Percentiles rank a stretch among this genome's conserved stretches.
phyloP scores from a whole-genome alignment of 352 stramenopile genomes.

The Peronospora destructor region DNA sequence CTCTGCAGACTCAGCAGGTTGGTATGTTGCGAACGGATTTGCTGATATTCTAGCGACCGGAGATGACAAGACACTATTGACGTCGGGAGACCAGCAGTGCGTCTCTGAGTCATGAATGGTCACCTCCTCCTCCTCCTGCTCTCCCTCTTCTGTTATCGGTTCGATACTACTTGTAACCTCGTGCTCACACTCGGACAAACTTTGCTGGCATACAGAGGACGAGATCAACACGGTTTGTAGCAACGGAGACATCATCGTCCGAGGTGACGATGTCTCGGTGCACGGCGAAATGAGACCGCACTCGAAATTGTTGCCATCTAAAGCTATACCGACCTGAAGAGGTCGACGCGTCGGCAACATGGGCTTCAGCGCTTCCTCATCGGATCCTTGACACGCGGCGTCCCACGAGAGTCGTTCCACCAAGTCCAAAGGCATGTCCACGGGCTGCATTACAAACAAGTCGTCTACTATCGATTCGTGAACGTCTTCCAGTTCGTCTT shows the following conservation, averaged over 20 bases:
- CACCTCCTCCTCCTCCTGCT: slow-evolving; percentile 13
- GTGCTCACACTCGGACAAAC: slow-evolving; percentile 16
- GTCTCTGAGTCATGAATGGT: slow-evolving; percentile 13
- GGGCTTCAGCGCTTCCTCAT: slow-evolving; percentile 4
- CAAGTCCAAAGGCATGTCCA: slow-evolving; percentile 9
- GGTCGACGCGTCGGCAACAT: slow-evolving; percentile 7
- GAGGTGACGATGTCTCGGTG: slow-evolving; percentile 25
- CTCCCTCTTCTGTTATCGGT: slow-evolving; percentile 11
- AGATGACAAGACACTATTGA: slow-evolving; percentile 13
- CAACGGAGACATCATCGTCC: slow-evolving; percentile 14
- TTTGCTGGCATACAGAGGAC: slow-evolving; percentile 12
- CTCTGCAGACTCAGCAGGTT: slow-evolving; percentile 4
- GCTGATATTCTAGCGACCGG: not conserved
- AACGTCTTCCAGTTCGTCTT: slow-evolving; percentile 10
- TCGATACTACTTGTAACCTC: slow-evolving; percentile 10
- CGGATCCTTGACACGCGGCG: slow-evolving; percentile 10
- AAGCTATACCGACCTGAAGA: slow-evolving; percentile 7
- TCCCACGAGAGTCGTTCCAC: slow-evolving; percentile 30
- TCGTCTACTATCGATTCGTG: slow-evolving; percentile 6
- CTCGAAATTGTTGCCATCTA: slow-evolving; percentile 10
- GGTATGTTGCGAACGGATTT: slow-evolving; percentile 17
- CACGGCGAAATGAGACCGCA: slow-evolving; percentile 55
- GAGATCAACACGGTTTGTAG: slow-evolving; percentile 16
- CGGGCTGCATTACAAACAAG: slow-evolving; percentile 8
- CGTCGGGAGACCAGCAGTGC: slow-evolving; percentile 13